Base-by-base conservation (phyloP, 2,329 filamentous ascomycete species). In the Chaetomium sp. region DNA sequence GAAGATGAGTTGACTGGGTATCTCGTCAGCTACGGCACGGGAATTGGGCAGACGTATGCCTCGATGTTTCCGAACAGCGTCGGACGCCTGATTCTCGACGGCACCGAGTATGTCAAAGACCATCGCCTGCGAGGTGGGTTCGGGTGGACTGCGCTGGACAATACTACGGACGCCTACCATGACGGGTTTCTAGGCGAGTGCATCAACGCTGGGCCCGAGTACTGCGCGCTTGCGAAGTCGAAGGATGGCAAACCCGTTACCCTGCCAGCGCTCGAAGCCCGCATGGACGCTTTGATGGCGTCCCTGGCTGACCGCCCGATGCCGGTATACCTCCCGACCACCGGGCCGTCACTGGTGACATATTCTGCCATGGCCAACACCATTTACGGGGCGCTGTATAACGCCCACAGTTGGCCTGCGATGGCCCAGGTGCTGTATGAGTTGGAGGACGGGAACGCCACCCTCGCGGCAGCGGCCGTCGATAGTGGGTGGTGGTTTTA, bases 141-240 rank as follows among this genome's bases (percentile, higher is more conserved):
- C 64, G 81, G 80, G 4, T 81, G 76, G 75, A 78, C 78, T 0
- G 77, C 81, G 3, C 74, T 83, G 4, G 81, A 83, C 63, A 83
- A 83, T 65, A 78, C 74, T 7, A 83, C 81, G 0, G 71, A 83
- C 65, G 80, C 80, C 1, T 83, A 80, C 79, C 75, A 74, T 27
- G 80, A 83, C 62, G 82, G 82, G 16, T 83, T 84, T 58, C 72
- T 84, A 2, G 81, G 80, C 25, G 81, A 83, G 66, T 84, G 82
- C 53, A 51, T 83, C 57, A 76, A 78, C 3, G 81, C 82, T 7
- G 81, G 82, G 0, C 79, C 79, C 1, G 70, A 79, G 3, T 69
- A 80, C 64, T 84, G 82, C 57, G 78, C 78, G 0, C 72, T 84
- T 1, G 79, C 81, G 9, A 76, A 73, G 62, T 71, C 76, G 1